Evolutionary conservation across 345 rosid species (phyloP), one percentile per base, ranked within the genome.

Genomic region (Erysimum cheiranthoides): DNA sequence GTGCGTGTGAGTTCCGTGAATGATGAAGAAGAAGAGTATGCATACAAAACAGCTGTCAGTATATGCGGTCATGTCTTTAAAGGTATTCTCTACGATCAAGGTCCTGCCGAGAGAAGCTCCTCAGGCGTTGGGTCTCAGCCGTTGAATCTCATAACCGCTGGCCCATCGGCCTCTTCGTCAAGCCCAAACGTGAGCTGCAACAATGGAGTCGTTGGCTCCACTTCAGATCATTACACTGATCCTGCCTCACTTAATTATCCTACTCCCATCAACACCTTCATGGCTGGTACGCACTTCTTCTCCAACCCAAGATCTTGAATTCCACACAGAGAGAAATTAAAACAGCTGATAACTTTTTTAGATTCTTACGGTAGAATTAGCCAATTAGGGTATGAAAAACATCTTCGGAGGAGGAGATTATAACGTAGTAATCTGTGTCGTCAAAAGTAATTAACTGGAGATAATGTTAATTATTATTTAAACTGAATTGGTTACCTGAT

Each of bases 221-320:
- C 81, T 10, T 49, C 84, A 6, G 54, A 80, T 40, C 61, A 74
- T 8, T 74, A 74, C 27, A 78, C 58, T 14, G 71, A 68, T 14
- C 77, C 81, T 35, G 25, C 68, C 25, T 58, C 77, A 0, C 60
- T 79, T 43, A 53, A 82, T 47, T 94, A 88, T 66, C 89, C 95
- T 56, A 87, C 95, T 62, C 89, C 98, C 8, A 83, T 88, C 68
- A 88, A 83, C 74, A 87, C 89, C 58, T 88, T 86, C 57, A 84
- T 87, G 73, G 90, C 95, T 38, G 95, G 95, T 89, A 90, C 96
- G 82, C 88, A 83, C 56, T 92, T 90, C 89, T 94, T 92, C 85
- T 89, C 90, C 61, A 89, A 88, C 46, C 86, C 92, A 66, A 90
- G 97, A 82, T 86, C 96, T 50, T 86, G 73, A 82, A 8, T 49